phyloP scores from a whole-genome alignment of 2,329 filamentous ascomycete species.

The Thermoascus crustaceus region DNA sequence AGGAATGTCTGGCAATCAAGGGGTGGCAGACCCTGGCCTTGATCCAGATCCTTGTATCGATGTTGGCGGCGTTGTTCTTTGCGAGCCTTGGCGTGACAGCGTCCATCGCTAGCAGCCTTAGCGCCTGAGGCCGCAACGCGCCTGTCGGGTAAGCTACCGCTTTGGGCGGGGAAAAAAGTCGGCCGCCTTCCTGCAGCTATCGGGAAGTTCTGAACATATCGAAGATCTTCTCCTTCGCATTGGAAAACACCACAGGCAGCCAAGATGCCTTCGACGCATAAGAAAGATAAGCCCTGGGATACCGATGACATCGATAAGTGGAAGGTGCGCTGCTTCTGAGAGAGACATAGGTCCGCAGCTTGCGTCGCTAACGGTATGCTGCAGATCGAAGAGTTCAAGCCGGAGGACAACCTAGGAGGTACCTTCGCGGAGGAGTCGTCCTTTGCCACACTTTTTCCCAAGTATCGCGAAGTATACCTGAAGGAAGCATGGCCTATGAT shows the following conservation, averaged over 20 bases:
- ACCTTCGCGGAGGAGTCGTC: constrained; percentile 89
- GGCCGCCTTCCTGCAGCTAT: too few relatives aligned
- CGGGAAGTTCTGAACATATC: constrained; percentile 11
- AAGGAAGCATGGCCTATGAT: constrained; percentile 89
- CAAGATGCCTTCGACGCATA: constrained; percentile 78
- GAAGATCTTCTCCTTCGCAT: background rate
- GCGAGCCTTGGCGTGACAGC: too few relatives aligned
- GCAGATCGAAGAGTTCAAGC: constrained; percentile 71
- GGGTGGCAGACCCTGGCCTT: too few relatives aligned
- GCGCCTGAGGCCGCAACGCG: background rate
- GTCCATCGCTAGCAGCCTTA: too few relatives aligned
- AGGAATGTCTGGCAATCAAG: too few relatives aligned
- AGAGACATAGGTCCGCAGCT: too few relatives aligned
- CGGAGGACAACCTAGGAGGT: constrained; percentile 75
- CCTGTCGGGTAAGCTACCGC: constrained; percentile 16
- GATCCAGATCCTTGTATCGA: too few relatives aligned
- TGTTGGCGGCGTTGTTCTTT: too few relatives aligned
- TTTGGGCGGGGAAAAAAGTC: constrained; percentile 12
- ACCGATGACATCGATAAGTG: constrained; percentile 97
- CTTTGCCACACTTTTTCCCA: constrained; percentile 77
- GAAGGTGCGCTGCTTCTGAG: constrained; percentile 53
- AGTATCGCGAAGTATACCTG: constrained; percentile 91
- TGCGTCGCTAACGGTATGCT: constrained; percentile 1
- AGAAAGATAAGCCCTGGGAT: constrained; percentile 89
- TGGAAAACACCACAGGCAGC: constrained; percentile 1